Conservation (phyloP, 345 rosid genomes). For the Boechera divaricarpa region DNA sequence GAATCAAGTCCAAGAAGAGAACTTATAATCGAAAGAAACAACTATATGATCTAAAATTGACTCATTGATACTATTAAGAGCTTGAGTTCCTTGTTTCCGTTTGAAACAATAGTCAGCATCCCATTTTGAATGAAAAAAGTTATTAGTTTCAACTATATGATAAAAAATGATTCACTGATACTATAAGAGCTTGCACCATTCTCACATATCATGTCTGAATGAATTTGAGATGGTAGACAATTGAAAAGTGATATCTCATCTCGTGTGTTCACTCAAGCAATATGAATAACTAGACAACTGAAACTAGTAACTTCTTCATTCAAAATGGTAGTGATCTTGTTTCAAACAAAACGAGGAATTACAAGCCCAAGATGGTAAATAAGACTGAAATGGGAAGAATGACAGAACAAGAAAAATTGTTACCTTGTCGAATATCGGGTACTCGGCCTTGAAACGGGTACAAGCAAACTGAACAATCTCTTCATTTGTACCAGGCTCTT, state of each 20-base stretch:
- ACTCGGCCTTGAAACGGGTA: conserved; percentile 95
- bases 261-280: not conserved
- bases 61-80: not conserved
- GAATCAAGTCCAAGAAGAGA: conserved; percentile 12
- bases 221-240: not conserved
- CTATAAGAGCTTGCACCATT: not conserved
- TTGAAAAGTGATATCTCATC: not conserved
- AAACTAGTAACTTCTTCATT: not conserved
- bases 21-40: not conserved
- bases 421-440: conserved; percentile 91
- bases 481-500: conserved; percentile 87
- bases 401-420: not conserved
- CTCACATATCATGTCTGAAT: not conserved
- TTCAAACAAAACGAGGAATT: too few species aligned
- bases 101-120: not conserved
- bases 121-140: not conserved
- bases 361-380: too few species aligned
- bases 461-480: conserved; percentile 77
- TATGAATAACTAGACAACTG: not conserved
- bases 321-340: not conserved
- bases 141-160: not conserved
- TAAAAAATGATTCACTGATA: not conserved
- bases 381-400: not conserved
- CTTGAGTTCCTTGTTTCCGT: not conserved
- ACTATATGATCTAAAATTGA: not conserved